Evolutionary conservation across 352 stramenopile species (phyloP), one percentile per base, ranked within the genome.

Genomic region (Phytophthora sojae): DNA sequence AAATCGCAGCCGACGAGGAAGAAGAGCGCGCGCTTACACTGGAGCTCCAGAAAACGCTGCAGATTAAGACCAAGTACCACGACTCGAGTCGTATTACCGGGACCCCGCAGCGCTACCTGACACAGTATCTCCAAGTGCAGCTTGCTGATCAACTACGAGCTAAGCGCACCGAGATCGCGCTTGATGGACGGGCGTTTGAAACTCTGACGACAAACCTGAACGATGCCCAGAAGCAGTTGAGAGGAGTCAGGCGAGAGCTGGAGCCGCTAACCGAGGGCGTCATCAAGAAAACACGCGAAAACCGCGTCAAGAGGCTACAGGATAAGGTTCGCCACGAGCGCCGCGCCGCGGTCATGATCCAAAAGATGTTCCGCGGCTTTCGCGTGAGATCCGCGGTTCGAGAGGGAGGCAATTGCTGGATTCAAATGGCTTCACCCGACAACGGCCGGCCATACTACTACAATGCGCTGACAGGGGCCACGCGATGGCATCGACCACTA

Each of bases 71-170:
- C 23, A 93, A 93, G 71, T 95, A 91, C 67, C 88, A 96, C 64
- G 89, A 95, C 68, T 95, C 86, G 14, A 93, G 83, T 37, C 84
- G 88, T 39, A 92, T 94, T 60, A 97, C 91, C 3, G 92, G 92
- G 17, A 95, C 88, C 2, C 91, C 88, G 49, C 94, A 98, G 73
- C 88, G 94, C 11, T 98, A 96, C 73, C 69, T 97, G 26, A 98
- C 94, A n/a, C 92, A 97, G 67, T 98, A 97, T 59, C 69, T 98
- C 11, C 88, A 96, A 72, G 88, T 96, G n/a, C 89, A 96, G 54
- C 80, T 98, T 47, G 85, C 90, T 0, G 93, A 97, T 56, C 84
- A 95, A 58, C 58, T 97, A 23, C 82, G 86, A 23, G 85, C 83
- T 11, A 91, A 92, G 55, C 85, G 88, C 21, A 78, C 94, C 19